Percentiles rank a stretch among this genome's conserved stretches.
phyloP scores from a whole-genome alignment of 2,329 filamentous ascomycete genomes.

The Huntiella omanensis region DNA sequence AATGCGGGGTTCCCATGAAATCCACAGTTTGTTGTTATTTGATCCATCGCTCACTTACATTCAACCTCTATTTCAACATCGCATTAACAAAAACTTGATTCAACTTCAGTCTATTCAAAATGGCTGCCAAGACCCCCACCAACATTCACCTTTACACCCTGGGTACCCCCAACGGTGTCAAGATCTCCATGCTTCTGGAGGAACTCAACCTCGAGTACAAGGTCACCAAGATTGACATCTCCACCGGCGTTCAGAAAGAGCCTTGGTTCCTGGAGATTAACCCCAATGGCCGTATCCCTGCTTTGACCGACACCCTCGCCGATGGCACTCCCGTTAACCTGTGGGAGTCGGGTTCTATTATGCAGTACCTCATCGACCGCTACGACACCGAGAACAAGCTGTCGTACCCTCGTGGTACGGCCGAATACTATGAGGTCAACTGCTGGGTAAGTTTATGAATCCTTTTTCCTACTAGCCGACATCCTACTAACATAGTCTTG shows the following conservation, averaged over 20 bases:
- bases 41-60: background rate
- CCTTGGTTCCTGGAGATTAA: slow-evolving; percentile 83
- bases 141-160: slow-evolving; percentile 68
- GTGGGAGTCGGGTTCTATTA: slow-evolving; percentile 69
- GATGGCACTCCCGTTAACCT: slow-evolving; percentile 56
- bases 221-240: slow-evolving; percentile 12
- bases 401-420: slow-evolving; percentile 51
- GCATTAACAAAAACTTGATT: background rate
- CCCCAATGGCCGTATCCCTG: slow-evolving; percentile 81
- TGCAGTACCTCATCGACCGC: slow-evolving; percentile 65
- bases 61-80: background rate
- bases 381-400: slow-evolving; percentile 74
- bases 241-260: slow-evolving; percentile 21
- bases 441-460: slow-evolving; percentile 41
- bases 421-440: slow-evolving; percentile 61
- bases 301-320: slow-evolving; percentile 58
- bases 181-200: slow-evolving; percentile 70
- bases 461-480: slow-evolving; percentile 1
- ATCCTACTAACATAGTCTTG: background rate
- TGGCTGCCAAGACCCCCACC: slow-evolving; percentile 27
- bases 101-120: slow-evolving; percentile 13
- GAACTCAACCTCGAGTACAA: slow-evolving; percentile 73
- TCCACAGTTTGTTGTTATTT: no score
- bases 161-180: slow-evolving; percentile 77
- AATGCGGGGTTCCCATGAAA: no score